Evolutionary conservation across 768 basidiomycete species (phyloP).

Genomic region (Clitopilus passeckerianus): DNA sequence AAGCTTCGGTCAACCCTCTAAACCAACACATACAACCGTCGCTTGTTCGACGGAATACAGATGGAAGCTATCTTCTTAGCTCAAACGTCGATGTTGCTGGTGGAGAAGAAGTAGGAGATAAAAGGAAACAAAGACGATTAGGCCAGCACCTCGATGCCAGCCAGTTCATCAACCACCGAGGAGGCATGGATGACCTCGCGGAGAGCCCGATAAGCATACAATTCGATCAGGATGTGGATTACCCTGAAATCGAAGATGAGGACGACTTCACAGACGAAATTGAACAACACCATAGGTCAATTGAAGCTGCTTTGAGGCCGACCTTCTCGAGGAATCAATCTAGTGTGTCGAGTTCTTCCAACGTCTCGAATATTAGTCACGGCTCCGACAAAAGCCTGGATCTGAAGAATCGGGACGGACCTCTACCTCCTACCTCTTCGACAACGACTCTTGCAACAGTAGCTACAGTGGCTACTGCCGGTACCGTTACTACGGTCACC

Average conservation of each 20-base stretch:
- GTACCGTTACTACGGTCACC: constrained; percentile 4
- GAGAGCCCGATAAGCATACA: not conserved
- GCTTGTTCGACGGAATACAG: not conserved
- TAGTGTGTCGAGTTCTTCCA: not conserved
- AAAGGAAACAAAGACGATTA: not conserved
- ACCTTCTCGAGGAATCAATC: not conserved
- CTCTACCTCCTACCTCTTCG: not conserved
- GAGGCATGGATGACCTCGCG: not conserved
- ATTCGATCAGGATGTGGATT: not conserved
- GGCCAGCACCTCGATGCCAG: not conserved
- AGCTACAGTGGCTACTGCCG: constrained; percentile 2
- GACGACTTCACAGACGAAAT: not conserved
- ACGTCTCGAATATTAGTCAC: not conserved
- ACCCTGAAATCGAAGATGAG: not conserved
- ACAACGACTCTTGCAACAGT: constrained; percentile 1
- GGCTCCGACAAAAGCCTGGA: not conserved
- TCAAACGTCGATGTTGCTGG: not conserved
- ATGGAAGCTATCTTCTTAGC: not conserved
- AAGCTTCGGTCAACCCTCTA: not conserved
- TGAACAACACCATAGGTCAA: not conserved
- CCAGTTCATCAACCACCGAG: not conserved
- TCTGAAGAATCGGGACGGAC: not conserved
- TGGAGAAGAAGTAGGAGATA: not conserved
- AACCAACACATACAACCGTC: not conserved
- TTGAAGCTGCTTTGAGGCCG: not conserved